Conservation (phyloP, 2,329 filamentous ascomycete genomes). For the Colletotrichum sp. region DNA sequence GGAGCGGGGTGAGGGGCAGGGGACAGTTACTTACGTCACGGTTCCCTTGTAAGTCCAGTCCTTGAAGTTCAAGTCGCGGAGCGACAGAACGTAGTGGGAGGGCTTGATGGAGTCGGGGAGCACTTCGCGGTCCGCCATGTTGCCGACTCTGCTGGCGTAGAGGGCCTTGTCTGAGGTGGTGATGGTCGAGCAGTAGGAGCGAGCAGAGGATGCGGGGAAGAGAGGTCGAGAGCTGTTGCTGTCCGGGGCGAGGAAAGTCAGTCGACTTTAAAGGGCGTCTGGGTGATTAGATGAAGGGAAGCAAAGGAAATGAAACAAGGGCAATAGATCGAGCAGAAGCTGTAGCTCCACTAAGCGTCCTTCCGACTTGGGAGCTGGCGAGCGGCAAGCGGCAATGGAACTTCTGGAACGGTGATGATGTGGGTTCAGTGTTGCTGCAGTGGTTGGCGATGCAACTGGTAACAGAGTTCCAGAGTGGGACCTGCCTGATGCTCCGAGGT, state of each 20-base stretch:
- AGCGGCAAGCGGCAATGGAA: constrained; percentile 13
- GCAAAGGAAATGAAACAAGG: neutral
- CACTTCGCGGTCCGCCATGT: constrained; percentile 66
- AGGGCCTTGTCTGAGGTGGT: constrained; percentile 27
- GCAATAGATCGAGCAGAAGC: neutral
- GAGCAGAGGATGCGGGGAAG: constrained; percentile 1
- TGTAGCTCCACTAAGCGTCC: constrained; percentile 13
- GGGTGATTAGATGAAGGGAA: neutral
- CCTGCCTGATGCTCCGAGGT: constrained; percentile 13
- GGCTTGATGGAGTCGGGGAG: constrained; percentile 75
- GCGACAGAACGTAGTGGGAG: constrained; percentile 81
- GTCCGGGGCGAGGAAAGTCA: neutral
- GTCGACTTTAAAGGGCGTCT: neutral
- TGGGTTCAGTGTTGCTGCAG: neutral
- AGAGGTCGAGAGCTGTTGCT: neutral
- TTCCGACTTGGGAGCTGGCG: constrained; percentile 13
- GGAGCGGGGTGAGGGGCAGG: neutral
- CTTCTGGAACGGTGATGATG: neutral
- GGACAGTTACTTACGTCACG: constrained; percentile 56
- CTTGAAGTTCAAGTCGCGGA: constrained; percentile 81
- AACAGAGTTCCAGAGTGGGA: constrained; percentile 11
- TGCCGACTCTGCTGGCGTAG: constrained; percentile 27
- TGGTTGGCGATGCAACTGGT: neutral
- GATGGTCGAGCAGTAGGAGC: constrained; percentile 27
- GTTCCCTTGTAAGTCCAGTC: constrained; percentile 81